A percentile compares a stretch with the other conserved stretches of the same genome.
Evolutionary conservation across 306 rosid genomes (phyloP).

Genomic region (Cyamopsis tetragonoloba): DNA sequence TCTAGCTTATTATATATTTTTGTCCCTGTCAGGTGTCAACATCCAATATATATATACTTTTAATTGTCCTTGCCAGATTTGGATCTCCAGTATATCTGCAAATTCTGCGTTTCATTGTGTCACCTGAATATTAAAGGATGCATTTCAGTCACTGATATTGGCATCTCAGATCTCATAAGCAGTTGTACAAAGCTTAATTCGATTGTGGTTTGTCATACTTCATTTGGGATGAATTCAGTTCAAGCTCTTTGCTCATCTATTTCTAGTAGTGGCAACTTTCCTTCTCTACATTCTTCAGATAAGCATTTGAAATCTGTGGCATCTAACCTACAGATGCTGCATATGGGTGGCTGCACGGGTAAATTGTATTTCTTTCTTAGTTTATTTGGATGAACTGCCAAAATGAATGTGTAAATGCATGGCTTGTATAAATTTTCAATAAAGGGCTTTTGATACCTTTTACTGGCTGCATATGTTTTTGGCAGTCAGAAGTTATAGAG

Average conservation of each 20-base stretch:
- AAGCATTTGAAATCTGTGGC: constrained; percentile 38
- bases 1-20: neutral
- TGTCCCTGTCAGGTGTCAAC: neutral
- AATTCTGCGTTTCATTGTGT: constrained; percentile 44
- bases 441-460: neutral
- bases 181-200: constrained; percentile 49
- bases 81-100: constrained; percentile 53
- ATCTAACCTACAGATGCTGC: constrained; percentile 59
- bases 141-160: constrained; percentile 60
- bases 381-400: constrained; percentile 14
- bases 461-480: constrained; percentile 4
- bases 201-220: constrained; percentile 60
- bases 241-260: constrained; percentile 55
- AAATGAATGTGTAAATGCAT: constrained; percentile 7
- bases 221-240: constrained; percentile 65
- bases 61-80: constrained; percentile 46
- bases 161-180: constrained; percentile 54
- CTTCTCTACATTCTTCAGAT: constrained; percentile 31
- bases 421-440: neutral
- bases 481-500: neutral
- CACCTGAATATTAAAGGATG: constrained; percentile 76
- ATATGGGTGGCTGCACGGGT: constrained; percentile 79
- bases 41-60: neutral
- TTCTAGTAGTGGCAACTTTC: constrained; percentile 28
- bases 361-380: constrained; percentile 29